Base-by-base conservation (phyloP, 163 green algal species). In the Chloromonas sp. region DNA sequence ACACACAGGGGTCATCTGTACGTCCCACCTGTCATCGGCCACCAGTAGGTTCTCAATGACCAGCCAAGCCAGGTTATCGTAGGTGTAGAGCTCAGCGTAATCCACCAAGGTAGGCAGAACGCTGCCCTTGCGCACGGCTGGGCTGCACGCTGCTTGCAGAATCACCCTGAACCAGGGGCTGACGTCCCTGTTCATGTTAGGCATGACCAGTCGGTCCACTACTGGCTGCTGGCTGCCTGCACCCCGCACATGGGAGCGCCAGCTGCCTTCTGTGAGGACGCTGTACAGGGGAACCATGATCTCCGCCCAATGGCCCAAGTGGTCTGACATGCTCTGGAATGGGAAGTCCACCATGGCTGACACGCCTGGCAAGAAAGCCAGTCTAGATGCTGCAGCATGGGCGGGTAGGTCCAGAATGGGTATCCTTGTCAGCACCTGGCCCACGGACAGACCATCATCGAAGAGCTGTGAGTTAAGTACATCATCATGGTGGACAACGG, bases 261-360 rank as follows among this genome's bases (percentile, higher is more conserved):
- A 84, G 1, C 57, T 57, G 1, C 86, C 61, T 83, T 80, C 1
- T 14, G n/a, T 60, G 11, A 97, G 87, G 1, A 87, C 82, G 15
- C 81, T 92, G 85, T 92, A 94, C 0, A 92, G 78, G 3, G 94
- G 93, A 66, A 94, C 83, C 84, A 97, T 89, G 60, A 93, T 82
- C 88, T 97, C 94, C 2, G 89, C 86, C 94, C 94, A 97, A 87
- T 96, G 92, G 2, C 93, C 94, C 78, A 95, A 84, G 89, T 97
- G 94, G 79, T 95, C 89, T 0, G 92, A 87, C 81, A 92, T 94
- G 58, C 89, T 87, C 13, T 91, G 86, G 85, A 96, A 96, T 1
- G 93, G 89, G 70, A 95, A 94, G 86, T 96, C 93, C 0, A 98
- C 62, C 61, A 93, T 87, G 14, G 96, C 82, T 1, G 91, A 94